phyloP scores from a whole-genome alignment of 1,284 basidiomycete species.

The Vanrija sp. region DNA sequence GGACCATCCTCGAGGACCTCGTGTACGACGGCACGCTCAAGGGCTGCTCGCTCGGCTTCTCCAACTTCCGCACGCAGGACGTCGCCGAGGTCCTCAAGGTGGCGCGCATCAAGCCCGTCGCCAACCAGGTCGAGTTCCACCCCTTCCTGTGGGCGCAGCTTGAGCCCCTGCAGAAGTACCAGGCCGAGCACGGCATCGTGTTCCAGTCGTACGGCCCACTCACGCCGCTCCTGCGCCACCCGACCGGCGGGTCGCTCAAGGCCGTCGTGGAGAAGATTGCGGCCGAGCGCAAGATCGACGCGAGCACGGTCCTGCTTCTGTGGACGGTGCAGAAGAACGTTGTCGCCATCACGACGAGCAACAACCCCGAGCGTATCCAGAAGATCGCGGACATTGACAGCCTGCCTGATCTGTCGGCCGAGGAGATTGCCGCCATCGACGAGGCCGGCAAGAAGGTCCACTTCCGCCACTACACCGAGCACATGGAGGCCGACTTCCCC shows the following conservation, averaged over 20 bases:
- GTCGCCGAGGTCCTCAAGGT: constrained; percentile 33
- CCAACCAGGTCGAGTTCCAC: constrained; percentile 73
- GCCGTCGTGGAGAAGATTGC: constrained; percentile 55
- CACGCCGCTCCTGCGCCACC: constrained; percentile 58
- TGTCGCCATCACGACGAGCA: constrained; percentile 64
- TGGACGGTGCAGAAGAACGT: constrained; percentile 60
- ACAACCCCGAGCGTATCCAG: constrained; percentile 60
- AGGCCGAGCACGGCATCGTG: constrained; percentile 60
- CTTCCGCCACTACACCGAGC: constrained; percentile 49
- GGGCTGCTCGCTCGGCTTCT: constrained; percentile 50
- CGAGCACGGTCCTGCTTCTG: constrained; percentile 58
- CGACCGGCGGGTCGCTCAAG: constrained; percentile 57
- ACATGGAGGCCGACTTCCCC: constrained; percentile 45
- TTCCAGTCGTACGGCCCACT: constrained; percentile 60
- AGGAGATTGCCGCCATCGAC: constrained; percentile 64
- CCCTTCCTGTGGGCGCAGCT: constrained; percentile 66
- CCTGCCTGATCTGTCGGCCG: constrained; percentile 59
- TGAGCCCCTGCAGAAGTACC: constrained; percentile 57
- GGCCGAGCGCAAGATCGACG: constrained; percentile 49
- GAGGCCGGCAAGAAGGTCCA: constrained; percentile 60
- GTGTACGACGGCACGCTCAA: constrained; percentile 58
- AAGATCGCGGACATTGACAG: constrained; percentile 59
- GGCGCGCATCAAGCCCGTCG: constrained; percentile 62
- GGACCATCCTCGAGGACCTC: constrained; percentile 39
- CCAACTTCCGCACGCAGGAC: constrained; percentile 44